Evolutionary conservation across 2,329 filamentous ascomycete genomes (phyloP).

Genomic region (Hymenotorrendiella dingleyae): DNA sequence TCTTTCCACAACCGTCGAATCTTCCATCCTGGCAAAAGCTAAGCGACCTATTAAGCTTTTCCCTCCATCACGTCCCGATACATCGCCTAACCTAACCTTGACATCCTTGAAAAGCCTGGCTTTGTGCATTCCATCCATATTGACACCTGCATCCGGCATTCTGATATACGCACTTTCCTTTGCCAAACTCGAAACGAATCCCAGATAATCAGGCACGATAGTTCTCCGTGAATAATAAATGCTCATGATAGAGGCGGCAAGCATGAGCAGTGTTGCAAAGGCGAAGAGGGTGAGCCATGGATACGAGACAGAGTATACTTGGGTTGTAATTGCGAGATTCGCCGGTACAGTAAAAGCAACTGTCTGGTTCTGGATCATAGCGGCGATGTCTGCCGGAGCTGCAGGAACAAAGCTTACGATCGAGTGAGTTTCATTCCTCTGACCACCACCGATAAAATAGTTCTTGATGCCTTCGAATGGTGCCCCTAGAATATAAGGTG

Average conservation of each 20-base stretch:
- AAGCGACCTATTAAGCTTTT: slow-evolving; percentile 11
- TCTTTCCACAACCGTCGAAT: slow-evolving; percentile 15
- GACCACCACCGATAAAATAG: slow-evolving; percentile 13
- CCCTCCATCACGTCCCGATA: slow-evolving; percentile 11
- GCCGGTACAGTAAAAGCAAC: slow-evolving; percentile 19
- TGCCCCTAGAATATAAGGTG: slow-evolving; percentile 15
- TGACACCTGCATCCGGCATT: slow-evolving; percentile 22
- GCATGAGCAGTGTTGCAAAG: slow-evolving; percentile 17
- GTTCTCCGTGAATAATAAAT: slow-evolving; percentile 16
- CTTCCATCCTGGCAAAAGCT: slow-evolving; percentile 22
- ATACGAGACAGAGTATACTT: slow-evolving; percentile 17
- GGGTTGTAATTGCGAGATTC: slow-evolving; percentile 4
- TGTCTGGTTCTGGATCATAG: slow-evolving; percentile 20
- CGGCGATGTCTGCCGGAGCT: slow-evolving; percentile 5
- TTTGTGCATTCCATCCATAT: slow-evolving; percentile 25
- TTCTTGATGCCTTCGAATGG: slow-evolving; percentile 11
- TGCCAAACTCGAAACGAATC: slow-evolving; percentile 18
- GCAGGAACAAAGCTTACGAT: slow-evolving; percentile 16
- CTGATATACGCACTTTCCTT: slow-evolving; percentile 21
- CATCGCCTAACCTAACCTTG: slow-evolving; percentile 20
- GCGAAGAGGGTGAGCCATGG: slow-evolving; percentile 19
- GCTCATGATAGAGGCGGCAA: slow-evolving; percentile 13
- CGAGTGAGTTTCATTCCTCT: no score
- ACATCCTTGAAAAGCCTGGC: slow-evolving; percentile 21
- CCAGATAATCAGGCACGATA: slow-evolving; percentile 20